Conservation (phyloP, 495 filamentous ascomycete species). For the Delitschia confertaspora region DNA sequence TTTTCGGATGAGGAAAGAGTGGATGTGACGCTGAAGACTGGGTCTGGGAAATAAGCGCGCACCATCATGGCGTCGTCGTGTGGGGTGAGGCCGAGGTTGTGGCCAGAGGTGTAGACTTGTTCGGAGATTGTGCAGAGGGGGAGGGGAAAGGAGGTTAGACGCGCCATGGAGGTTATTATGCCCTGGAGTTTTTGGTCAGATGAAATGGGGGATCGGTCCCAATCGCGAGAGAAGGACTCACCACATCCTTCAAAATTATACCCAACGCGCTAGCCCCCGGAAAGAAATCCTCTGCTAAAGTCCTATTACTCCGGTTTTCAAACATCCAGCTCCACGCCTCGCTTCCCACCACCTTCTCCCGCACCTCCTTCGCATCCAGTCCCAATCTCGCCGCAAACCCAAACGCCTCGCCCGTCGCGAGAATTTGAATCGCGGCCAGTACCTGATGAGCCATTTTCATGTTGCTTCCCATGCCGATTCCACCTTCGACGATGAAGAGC, state of each 20-base stretch:
- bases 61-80: slow-evolving; percentile 66
- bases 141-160: slow-evolving; percentile 52
- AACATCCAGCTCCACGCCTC: slow-evolving; percentile 76
- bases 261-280: slow-evolving; percentile 57
- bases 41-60: slow-evolving; percentile 47
- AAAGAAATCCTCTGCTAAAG: slow-evolving; percentile 59
- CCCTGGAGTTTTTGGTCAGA: slow-evolving; percentile 34
- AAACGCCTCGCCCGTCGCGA: slow-evolving; percentile 62
- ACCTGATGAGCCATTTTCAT: slow-evolving; percentile 86
- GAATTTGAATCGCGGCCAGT: slow-evolving; percentile 66
- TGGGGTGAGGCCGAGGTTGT: slow-evolving; percentile 52
- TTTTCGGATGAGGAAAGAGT: slow-evolving; percentile 31
- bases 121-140: slow-evolving; percentile 64
- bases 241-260: slow-evolving; percentile 74
- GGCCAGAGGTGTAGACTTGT: slow-evolving; percentile 55
- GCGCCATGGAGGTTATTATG: slow-evolving; percentile 65
- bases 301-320: slow-evolving; percentile 61
- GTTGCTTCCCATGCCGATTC: slow-evolving; percentile 69
- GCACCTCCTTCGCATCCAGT: slow-evolving; percentile 49
- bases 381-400: slow-evolving; percentile 62
- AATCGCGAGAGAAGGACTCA: slow-evolving; percentile 33
- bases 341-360: slow-evolving; percentile 48
- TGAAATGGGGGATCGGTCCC: too few species aligned
- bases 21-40: slow-evolving; percentile 34
- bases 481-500: slow-evolving; percentile 64